These are phyloP conservation scores for Trametes sp. DNA, from an alignment of 1,284 basidiomycete species.

Conservation along the genomic window DNA sequence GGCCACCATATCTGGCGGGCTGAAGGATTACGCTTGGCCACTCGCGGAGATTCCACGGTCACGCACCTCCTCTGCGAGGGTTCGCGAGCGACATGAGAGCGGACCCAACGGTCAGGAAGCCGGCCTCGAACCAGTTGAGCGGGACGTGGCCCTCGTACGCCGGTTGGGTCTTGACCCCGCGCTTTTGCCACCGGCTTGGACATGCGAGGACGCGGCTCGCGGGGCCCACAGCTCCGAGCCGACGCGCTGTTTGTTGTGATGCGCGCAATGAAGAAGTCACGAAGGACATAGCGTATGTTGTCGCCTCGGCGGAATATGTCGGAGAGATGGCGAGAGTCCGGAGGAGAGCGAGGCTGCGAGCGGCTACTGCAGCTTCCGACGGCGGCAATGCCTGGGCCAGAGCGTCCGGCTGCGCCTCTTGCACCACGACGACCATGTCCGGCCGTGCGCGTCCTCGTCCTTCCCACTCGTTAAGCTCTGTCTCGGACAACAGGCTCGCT, in stretches of 20 bases:
- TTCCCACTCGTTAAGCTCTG: not conserved
- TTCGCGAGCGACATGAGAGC: slow-evolving; percentile 86
- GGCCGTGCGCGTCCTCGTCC: slow-evolving; percentile 1
- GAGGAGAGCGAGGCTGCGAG: not conserved
- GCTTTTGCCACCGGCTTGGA: slow-evolving; percentile 22
- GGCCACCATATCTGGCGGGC: slow-evolving; percentile 85
- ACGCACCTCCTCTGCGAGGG: slow-evolving; percentile 86
- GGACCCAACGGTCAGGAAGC: slow-evolving; percentile 87
- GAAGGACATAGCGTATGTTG: slow-evolving; percentile 25
- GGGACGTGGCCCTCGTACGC: slow-evolving; percentile 84
- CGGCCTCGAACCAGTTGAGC: slow-evolving; percentile 82
- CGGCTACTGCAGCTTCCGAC: no score
- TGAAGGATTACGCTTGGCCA: slow-evolving; percentile 20
- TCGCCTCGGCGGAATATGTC: not conserved
- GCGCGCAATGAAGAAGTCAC: slow-evolving; percentile 17
- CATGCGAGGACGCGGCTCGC: slow-evolving; percentile 9
- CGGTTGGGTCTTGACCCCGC: slow-evolving; percentile 37
- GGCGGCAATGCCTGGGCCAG: no score
- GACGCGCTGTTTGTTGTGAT: slow-evolving; percentile 15
- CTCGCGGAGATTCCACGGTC: not conserved
- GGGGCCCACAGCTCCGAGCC: slow-evolving; percentile 8
- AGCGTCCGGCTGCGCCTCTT: slow-evolving; percentile 10
- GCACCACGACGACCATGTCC: slow-evolving; percentile 21
- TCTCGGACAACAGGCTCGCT: not conserved
- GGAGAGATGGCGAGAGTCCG: not conserved